These are phyloP conservation scores for Claviceps capensis DNA, from an alignment of 2,329 filamentous ascomycete genomes.

Conservation along the genomic window DNA sequence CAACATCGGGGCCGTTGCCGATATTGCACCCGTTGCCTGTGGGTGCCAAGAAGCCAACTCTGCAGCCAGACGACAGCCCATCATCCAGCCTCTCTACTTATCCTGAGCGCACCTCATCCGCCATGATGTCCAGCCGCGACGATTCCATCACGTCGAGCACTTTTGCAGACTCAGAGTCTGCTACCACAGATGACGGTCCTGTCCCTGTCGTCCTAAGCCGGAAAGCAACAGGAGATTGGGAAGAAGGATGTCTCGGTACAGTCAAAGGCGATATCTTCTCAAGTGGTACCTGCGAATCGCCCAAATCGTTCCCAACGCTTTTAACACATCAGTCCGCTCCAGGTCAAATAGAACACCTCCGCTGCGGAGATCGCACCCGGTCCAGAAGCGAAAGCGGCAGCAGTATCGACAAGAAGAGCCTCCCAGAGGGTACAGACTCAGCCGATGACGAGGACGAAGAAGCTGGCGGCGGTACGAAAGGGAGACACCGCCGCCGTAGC, in stretches of 20 bases:
- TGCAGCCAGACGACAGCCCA: conserved; percentile 64
- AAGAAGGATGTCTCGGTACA: conserved; percentile 66
- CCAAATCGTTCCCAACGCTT: conserved; percentile 37
- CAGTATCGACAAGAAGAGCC: conserved; percentile 45
- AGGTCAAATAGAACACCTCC: conserved; percentile 41
- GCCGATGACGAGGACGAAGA: conserved; percentile 95
- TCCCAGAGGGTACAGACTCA: conserved; percentile 64
- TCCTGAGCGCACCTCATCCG: conserved; percentile 55
- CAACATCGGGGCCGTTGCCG: conserved; percentile 31
- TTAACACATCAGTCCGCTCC: conserved; percentile 53
- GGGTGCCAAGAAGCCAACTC: conserved; percentile 49
- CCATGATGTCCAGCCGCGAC: conserved; percentile 69
- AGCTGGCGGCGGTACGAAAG: conserved; percentile 39
- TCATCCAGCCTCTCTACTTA: conserved; percentile 65
- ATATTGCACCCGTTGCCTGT: conserved; percentile 48
- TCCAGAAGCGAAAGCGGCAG: conserved; percentile 60
- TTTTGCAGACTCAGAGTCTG: conserved; percentile 74
- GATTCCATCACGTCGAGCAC: conserved; percentile 82
- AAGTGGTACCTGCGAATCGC: conserved; percentile 18
- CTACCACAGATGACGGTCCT: conserved; percentile 59
- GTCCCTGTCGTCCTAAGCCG: conserved; percentile 58
- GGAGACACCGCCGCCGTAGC: conserved; percentile 33
- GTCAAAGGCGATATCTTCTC: conserved; percentile 42
- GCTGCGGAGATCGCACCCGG: conserved; percentile 59
- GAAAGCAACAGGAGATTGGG: conserved; percentile 65